A percentile compares a stretch with the other conserved stretches of the same genome.
Evolutionary conservation across 768 basidiomycete species (phyloP).

Genomic region (Boletus subparvulus): DNA sequence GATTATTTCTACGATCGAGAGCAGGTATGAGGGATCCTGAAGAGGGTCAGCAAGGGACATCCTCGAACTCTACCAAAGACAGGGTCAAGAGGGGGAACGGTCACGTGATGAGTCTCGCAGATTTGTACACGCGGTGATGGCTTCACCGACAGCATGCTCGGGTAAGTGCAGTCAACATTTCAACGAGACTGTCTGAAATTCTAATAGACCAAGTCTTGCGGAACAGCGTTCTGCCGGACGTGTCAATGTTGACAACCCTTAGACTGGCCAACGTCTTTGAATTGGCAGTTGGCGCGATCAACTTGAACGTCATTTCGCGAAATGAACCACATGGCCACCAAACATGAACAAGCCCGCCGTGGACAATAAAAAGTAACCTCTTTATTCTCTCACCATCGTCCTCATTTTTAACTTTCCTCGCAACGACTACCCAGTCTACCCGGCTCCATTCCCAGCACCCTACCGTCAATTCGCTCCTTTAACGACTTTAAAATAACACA

Average conservation of each 20-base stretch:
- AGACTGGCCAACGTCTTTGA: not conserved
- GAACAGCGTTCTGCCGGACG: not conserved
- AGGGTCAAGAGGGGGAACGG: not conserved
- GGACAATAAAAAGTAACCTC: slow-evolving; percentile 18
- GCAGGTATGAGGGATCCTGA: slow-evolving; percentile 30
- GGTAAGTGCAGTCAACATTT: not conserved
- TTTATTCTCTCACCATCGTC: not conserved
- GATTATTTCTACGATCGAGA: slow-evolving; percentile 48
- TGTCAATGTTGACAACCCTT: not conserved
- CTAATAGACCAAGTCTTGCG: not conserved
- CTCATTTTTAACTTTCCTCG: not conserved
- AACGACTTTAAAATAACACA: slow-evolving; percentile 3
- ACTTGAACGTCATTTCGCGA: not conserved
- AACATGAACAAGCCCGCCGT: slow-evolving; percentile 23
- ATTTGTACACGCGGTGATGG: too few relatives aligned
- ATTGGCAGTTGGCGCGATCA: too few relatives aligned
- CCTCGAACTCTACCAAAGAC: not conserved
- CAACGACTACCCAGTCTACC: not conserved
- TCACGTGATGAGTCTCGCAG: not conserved
- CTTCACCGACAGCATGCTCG: too few relatives aligned
- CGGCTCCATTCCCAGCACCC: not conserved
- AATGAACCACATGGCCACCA: slow-evolving; percentile 13
- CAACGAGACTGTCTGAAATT: not conserved
- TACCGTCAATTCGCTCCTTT: slow-evolving; percentile 21
- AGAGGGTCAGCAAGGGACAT: not conserved